Conservation (phyloP, 176 grass and related monocot species). For the Hyparrhenia diplandra region DNA sequence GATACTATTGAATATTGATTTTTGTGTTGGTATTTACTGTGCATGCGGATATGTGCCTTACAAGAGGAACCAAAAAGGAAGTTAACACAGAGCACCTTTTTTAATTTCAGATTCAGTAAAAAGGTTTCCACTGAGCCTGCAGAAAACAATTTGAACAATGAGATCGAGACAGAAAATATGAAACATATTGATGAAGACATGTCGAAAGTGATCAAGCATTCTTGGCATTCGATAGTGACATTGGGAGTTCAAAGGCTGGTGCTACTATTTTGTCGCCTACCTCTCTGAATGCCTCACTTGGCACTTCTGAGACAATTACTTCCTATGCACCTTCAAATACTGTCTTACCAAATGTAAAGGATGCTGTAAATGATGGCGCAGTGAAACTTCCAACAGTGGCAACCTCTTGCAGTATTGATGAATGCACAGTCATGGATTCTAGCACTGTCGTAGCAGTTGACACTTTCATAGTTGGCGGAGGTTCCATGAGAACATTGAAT, state of each 20-base stretch:
- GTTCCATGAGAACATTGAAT: slow-evolving; percentile 61
- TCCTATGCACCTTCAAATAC: neutral
- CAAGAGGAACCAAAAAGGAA: slow-evolving; percentile 69
- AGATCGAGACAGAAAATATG: neutral
- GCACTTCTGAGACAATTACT: slow-evolving; percentile 15
- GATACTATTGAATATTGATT: neutral
- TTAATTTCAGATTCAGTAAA: slow-evolving; percentile 78
- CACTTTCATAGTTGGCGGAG: slow-evolving; percentile 75
- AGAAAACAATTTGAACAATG: slow-evolving; percentile 7
- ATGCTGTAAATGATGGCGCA: neutral
- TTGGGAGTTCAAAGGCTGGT: slow-evolving; percentile 12
- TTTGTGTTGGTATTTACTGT: neutral
- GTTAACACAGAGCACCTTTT: slow-evolving; percentile 74
- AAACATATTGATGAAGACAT: neutral
- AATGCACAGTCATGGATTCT: slow-evolving; percentile 11
- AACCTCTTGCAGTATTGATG: slow-evolving; percentile 15
- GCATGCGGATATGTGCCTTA: slow-evolving; percentile 84
- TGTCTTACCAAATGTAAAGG: neutral
- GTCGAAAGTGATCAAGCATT: neutral
- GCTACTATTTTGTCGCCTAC: slow-evolving; percentile 12
- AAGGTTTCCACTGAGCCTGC: neutral
- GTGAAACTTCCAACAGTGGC: neutral
- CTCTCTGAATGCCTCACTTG: slow-evolving; percentile 18
- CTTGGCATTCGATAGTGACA: neutral
- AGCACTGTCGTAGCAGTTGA: slow-evolving; percentile 36